These are phyloP conservation scores for Amaranthus hypochondriacus DNA, from an alignment of 148 eudicot species.

Conservation along the genomic window DNA sequence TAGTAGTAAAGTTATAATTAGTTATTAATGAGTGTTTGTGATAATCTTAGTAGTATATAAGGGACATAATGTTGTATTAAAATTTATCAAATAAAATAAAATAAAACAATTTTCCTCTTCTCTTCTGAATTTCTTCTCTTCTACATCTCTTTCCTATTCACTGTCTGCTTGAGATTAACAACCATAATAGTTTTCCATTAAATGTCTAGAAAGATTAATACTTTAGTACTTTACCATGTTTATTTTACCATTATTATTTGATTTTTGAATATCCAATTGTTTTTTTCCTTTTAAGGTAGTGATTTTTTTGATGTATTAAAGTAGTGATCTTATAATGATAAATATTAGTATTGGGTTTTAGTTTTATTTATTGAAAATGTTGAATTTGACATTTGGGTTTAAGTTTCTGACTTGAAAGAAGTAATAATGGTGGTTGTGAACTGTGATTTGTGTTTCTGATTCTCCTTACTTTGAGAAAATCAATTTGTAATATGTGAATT, in stretches of 20 bases:
- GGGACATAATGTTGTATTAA: too few species aligned
- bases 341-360: not conserved
- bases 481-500: not conserved
- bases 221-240: constrained; percentile 12
- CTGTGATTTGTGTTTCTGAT: not conserved
- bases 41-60: too few species aligned
- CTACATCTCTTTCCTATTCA: too few species aligned
- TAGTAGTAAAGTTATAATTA: too few species aligned
- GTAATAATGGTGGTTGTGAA: not conserved
- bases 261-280: constrained; percentile 12
- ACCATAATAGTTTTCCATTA: too few species aligned
- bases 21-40: too few species aligned
- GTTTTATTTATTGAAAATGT: not conserved
- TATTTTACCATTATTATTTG: not conserved
- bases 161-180: too few species aligned
- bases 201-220: not conserved
- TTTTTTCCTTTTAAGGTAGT: constrained; percentile 9
- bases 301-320: not conserved
- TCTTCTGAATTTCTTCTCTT: too few species aligned
- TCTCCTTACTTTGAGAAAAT: not conserved
- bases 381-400: constrained; percentile 10
- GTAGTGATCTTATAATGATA: too few species aligned
- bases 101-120: too few species aligned
- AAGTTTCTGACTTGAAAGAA: not conserved
- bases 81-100: too few species aligned